These are phyloP conservation scores for Pseudogymnoascus sp. DNA, from an alignment of 2,329 filamentous ascomycete genomes.

Conservation along the genomic window DNA sequence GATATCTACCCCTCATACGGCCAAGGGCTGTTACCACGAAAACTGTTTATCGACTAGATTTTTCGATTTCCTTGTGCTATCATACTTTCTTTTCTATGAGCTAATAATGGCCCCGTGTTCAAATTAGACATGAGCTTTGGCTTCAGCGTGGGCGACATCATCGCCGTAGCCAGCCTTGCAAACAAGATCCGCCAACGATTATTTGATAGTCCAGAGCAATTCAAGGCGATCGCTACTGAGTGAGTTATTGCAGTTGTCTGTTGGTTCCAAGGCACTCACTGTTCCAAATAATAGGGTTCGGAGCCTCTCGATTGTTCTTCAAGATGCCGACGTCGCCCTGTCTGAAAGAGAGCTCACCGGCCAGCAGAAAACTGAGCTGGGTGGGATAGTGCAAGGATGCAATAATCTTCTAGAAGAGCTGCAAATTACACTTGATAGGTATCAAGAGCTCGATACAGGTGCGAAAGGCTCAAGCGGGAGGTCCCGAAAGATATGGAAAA, in stretches of 20 bases:
- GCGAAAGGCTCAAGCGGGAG: slow-evolving; percentile 7
- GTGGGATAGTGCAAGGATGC: slow-evolving; percentile 16
- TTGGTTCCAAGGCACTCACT: slow-evolving; percentile 1
- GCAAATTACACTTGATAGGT: slow-evolving; percentile 12
- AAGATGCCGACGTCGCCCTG: slow-evolving; percentile 20
- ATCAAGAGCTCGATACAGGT: slow-evolving; percentile 12
- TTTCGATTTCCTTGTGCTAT: not conserved
- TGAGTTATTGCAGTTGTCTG: slow-evolving; percentile 11
- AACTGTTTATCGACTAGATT: not conserved
- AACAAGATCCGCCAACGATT: slow-evolving; percentile 24
- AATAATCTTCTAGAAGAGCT: slow-evolving; percentile 15
- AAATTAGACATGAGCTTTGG: slow-evolving; percentile 27
- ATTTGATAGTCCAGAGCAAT: slow-evolving; percentile 21
- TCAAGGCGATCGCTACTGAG: slow-evolving; percentile 21
- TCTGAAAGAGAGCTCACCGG: slow-evolving; percentile 14
- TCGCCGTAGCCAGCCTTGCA: slow-evolving; percentile 24
- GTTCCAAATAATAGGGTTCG: slow-evolving; percentile 17
- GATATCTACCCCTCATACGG: not conserved
- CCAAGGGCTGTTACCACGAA: not conserved
- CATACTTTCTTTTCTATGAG: not conserved
- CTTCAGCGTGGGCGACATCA: slow-evolving; percentile 28
- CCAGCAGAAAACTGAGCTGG: slow-evolving; percentile 17
- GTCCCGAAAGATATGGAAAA: slow-evolving; percentile 21
- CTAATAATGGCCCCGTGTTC: not conserved
- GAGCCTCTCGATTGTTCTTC: slow-evolving; percentile 23